Percentiles rank a stretch among this genome's conserved stretches.
Conservation (phyloP, 139 green algal species). For the Tetradesmus lagerheimii region DNA sequence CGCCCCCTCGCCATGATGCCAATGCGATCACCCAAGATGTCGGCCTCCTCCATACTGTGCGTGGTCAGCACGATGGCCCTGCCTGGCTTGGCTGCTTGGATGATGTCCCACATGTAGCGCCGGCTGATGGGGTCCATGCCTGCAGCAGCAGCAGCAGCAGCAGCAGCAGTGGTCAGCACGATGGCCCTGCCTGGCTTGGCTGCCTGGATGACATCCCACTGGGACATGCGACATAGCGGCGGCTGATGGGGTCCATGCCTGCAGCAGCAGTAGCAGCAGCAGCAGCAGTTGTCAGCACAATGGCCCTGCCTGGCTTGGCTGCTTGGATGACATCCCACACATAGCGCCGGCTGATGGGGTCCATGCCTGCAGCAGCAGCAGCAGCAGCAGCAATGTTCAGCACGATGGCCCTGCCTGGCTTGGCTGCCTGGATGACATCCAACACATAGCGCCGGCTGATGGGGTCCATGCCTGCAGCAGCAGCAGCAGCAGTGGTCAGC, state of each 20-base stretch:
- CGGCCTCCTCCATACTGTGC: conserved; percentile 97
- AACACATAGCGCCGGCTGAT: too few species aligned
- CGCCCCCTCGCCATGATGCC: conserved; percentile 93
- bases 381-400: too few species aligned
- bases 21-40: conserved; percentile 93
- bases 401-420: too few species aligned
- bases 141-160: conserved; percentile 18
- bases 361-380: background rate
- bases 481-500: background rate
- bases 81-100: conserved; percentile 81
- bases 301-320: too few species aligned
- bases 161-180: background rate
- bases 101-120: conserved; percentile 95
- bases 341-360: too few species aligned
- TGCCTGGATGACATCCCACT: too few species aligned
- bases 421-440: too few species aligned
- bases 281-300: too few species aligned
- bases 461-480: too few species aligned
- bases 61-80: conserved; percentile 94
- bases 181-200: too few species aligned
- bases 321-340: too few species aligned
- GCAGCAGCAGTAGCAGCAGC: too few species aligned
- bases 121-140: conserved; percentile 83
- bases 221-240: conserved; percentile 97
- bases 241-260: conserved; percentile 79